phyloP scores from a whole-genome alignment of 2,329 filamentous ascomycete species.

The Penicillium hordei region DNA sequence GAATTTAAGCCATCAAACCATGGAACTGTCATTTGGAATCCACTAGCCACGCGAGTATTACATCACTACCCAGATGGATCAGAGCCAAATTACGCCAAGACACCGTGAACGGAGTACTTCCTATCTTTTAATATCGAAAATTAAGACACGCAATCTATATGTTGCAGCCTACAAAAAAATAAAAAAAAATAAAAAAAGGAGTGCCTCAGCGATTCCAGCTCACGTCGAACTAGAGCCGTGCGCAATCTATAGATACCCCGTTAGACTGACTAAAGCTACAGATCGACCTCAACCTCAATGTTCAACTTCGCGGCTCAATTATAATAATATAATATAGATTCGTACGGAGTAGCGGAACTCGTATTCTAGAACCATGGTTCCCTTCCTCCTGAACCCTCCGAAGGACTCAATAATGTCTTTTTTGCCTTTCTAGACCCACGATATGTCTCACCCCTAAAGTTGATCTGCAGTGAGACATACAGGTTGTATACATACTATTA shows the following conservation, averaged over 20 bases:
- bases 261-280: neutral
- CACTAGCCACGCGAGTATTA: neutral
- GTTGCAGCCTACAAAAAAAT: neutral
- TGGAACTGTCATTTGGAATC: neutral
- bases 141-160: neutral
- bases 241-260: neutral
- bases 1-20: neutral
- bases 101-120: too few species aligned
- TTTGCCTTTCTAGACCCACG: neutral
- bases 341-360: neutral
- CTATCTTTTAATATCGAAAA: neutral
- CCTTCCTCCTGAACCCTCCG: neutral
- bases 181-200: neutral
- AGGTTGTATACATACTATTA: neutral
- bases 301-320: neutral
- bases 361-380: neutral
- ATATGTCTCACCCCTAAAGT: neutral
- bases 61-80: neutral
- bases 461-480: neutral
- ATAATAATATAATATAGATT: neutral
- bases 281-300: neutral
- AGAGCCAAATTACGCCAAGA: neutral
- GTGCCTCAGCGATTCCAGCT: neutral
- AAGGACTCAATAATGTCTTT: neutral
- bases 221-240: neutral